A percentile compares a stretch with the other conserved stretches of the same genome.
Evolutionary conservation across 2,329 filamentous ascomycete genomes (phyloP).

Genomic region (Gyromitra esculenta): DNA sequence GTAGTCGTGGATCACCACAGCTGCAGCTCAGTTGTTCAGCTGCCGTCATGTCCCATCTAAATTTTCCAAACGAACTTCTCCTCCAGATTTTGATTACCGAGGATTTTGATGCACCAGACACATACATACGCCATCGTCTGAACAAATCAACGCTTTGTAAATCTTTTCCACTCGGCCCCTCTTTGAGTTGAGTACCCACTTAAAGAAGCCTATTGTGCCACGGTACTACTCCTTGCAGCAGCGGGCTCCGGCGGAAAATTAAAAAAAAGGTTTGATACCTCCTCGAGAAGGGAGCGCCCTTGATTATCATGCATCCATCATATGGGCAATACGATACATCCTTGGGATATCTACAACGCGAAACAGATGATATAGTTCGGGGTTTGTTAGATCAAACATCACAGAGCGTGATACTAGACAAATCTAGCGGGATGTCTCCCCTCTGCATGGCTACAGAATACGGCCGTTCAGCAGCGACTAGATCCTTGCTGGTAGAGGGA

Average conservation of each 20-base stretch:
- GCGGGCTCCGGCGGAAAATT: background rate
- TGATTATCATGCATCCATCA: background rate
- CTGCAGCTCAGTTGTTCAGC: background rate
- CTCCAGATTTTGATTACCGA: background rate
- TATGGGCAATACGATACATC: background rate
- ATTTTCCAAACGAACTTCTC: conserved; percentile 1
- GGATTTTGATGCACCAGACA: background rate
- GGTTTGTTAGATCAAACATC: background rate
- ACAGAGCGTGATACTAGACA: background rate
- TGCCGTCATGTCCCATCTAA: background rate
- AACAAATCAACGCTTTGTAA: background rate
- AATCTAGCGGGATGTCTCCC: background rate
- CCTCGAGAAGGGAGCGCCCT: background rate
- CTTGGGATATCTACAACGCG: background rate
- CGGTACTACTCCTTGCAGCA: background rate
- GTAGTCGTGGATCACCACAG: background rate
- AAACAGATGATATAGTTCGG: background rate
- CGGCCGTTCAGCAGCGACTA: background rate
- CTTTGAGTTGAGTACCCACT: background rate
- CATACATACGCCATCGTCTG: background rate
- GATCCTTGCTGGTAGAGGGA: background rate
- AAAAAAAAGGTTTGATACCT: background rate
- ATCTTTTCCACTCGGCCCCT: background rate
- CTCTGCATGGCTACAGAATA: background rate
- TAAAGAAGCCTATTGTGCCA: background rate